phyloP scores from a whole-genome alignment of 1,139 yeast species.

The Yamadazyma spencermartinsiae region DNA sequence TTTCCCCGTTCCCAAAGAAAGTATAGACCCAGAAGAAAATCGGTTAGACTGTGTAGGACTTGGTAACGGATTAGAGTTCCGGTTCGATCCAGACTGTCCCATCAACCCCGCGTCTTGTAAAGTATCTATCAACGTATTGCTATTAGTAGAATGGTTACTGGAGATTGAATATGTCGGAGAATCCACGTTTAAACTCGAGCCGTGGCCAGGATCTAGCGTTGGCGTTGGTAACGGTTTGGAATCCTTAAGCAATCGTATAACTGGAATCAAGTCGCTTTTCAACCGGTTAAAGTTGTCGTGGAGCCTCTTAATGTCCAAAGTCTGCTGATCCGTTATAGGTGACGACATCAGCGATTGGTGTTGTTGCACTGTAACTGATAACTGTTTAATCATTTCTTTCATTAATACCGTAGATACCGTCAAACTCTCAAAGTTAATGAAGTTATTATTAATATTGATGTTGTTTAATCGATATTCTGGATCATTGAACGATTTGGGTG shows the following conservation, averaged over 20 bases:
- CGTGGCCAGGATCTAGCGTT: conserved; percentile 42
- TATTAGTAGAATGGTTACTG: conserved; percentile 18
- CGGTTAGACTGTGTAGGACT: conserved; percentile 45
- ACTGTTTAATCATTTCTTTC: conserved; percentile 39
- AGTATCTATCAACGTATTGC: conserved; percentile 15
- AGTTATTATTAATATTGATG: conserved; percentile 34
- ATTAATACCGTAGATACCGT: conserved; percentile 32
- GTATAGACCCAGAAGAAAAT: conserved; percentile 39
- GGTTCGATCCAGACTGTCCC: conserved; percentile 11
- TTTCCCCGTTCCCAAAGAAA: conserved; percentile 47
- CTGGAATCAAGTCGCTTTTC: conserved; percentile 54
- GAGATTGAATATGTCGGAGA: conserved; percentile 37
- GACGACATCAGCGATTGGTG: conserved; percentile 26
- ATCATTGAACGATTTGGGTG: conserved; percentile 33
- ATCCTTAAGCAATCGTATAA: conserved; percentile 51
- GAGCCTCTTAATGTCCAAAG: conserved; percentile 37
- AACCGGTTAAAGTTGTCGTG: conserved; percentile 51
- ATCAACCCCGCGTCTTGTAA: conserved; percentile 15
- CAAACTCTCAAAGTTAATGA: conserved; percentile 36
- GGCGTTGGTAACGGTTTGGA: conserved; percentile 61
- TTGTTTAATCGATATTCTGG: conserved; percentile 30
- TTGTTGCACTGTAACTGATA: conserved; percentile 19
- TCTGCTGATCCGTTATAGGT: conserved; percentile 18
- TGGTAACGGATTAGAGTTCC: conserved; percentile 21
- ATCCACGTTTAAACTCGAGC: conserved; percentile 25